Evolutionary conservation across 192 early-diverging fungal genomes (phyloP), one percentile per base, ranked within the genome.

Genomic region (Dispira simplex): DNA sequence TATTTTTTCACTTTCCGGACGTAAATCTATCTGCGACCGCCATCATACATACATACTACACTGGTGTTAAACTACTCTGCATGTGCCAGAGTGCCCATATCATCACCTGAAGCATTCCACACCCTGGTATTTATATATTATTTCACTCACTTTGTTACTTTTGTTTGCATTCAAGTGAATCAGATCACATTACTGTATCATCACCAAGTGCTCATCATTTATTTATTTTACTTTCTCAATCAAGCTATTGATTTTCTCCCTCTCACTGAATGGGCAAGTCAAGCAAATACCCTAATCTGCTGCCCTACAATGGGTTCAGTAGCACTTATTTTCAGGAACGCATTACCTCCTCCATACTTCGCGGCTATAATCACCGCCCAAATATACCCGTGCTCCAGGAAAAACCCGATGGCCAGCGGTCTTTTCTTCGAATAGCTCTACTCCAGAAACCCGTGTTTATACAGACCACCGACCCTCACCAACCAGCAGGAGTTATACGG

Each of bases 321-420:
- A 56, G 54, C 54, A 56, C 54, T 28, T 56, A 56, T 25, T 56
- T 56, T 28, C 54, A 56, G 25, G 54, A 56, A 28, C 54, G 54
- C 16, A 56, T 56, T 9, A 1, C 54, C 13, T 21, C 21, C 54
- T 21, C 21, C 23, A 25, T 56, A 14, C 25, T 14, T 12, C 13
- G 3, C 54, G 25, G 54, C 3, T 56, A 56, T 28, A 25, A 56
- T 14, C 12, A 9, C 2, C 14, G 11, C 16, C 18, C 54, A 3
- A 28, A 56, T 21, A 21, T 56, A 12, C 25, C 28, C 54, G 4
- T 10, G 25, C 16, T 56, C 3, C 13, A 28, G 18, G 23, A 56
- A 21, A 13, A 13, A 12, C 54, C 8, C 25, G 11, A 14, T 3
- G 20, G 20, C 21, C 12, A 25, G 3, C 21, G 28, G 23, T 25